These are phyloP conservation scores for Microstroma glucosiphilum DNA, from an alignment of 1,284 basidiomycete genomes.

Conservation along the genomic window DNA sequence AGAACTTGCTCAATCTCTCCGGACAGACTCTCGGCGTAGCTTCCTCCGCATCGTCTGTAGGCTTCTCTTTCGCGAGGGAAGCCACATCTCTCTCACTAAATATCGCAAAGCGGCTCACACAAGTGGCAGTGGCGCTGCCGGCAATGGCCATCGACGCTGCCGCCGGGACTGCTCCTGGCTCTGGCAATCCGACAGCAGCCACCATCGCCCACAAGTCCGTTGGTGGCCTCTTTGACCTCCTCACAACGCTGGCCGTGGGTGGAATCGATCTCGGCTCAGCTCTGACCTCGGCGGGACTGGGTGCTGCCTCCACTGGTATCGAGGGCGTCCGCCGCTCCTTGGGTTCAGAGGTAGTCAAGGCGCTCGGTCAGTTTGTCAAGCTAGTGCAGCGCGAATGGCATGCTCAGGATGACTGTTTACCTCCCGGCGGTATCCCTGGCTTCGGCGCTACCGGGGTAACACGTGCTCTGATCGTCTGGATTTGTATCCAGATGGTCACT, in stretches of 20 bases:
- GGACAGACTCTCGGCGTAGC: constrained; percentile 28
- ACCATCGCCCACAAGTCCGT: constrained; percentile 29
- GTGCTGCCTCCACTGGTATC: constrained; percentile 31
- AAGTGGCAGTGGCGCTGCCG: constrained; percentile 31
- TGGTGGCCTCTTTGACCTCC: constrained; percentile 35
- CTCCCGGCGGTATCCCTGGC: constrained; percentile 39
- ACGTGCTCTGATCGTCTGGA: constrained; percentile 38
- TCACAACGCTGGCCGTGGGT: constrained; percentile 33
- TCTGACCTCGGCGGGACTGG: constrained; percentile 32
- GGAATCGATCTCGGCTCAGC: constrained; percentile 39
- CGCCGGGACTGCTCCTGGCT: constrained; percentile 22
- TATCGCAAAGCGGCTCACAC: constrained; percentile 37
- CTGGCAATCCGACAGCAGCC: constrained; percentile 16
- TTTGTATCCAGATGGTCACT: constrained; percentile 40
- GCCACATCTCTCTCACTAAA: constrained; percentile 32
- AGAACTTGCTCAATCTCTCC: constrained; percentile 19
- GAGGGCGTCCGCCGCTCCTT: constrained; percentile 31
- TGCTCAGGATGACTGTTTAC: constrained; percentile 27
- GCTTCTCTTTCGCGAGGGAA: constrained; percentile 31
- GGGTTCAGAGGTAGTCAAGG: constrained; percentile 33
- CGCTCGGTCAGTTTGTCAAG: constrained; percentile 27
- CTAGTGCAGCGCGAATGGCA: constrained; percentile 43
- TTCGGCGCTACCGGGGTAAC: constrained; percentile 35
- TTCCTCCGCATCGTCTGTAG: constrained; percentile 32
- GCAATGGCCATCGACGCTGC: constrained; percentile 32